A percentile compares a stretch with the other conserved stretches of the same genome.
These are phyloP conservation scores for Pichia californica DNA, from an alignment of 805 yeast genomes.

Conservation along the genomic window DNA sequence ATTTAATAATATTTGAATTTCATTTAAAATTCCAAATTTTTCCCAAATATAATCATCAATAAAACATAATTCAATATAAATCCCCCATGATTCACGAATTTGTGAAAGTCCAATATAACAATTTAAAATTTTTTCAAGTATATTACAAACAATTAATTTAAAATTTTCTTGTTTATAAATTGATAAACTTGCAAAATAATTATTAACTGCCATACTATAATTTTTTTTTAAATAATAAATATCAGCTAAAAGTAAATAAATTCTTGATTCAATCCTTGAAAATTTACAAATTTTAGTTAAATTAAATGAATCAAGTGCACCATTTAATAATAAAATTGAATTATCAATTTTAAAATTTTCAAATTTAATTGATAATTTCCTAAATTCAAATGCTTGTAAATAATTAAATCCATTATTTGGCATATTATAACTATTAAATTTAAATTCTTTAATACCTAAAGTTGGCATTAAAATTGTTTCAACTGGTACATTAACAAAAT, in stretches of 20 bases:
- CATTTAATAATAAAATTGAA: slow-evolving; percentile 28
- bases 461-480: slow-evolving; percentile 31
- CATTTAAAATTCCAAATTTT: not conserved
- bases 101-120: slow-evolving; percentile 32
- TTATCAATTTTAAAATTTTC: slow-evolving; percentile 2
- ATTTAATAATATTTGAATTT: not conserved
- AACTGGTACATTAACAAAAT: no score
- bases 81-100: slow-evolving; percentile 28
- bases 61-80: slow-evolving; percentile 28
- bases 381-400: slow-evolving; percentile 29
- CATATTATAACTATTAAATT: slow-evolving; percentile 24
- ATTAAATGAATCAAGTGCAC: slow-evolving; percentile 32
- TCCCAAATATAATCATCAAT: not conserved
- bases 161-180: slow-evolving; percentile 37
- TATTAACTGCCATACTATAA: slow-evolving; percentile 36
- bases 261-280: slow-evolving; percentile 35
- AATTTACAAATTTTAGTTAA: slow-evolving; percentile 30
- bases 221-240: slow-evolving; percentile 30
- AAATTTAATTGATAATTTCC: not conserved
- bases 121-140: slow-evolving; percentile 33
- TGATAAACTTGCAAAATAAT: slow-evolving; percentile 34
- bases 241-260: slow-evolving; percentile 48
- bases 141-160: slow-evolving; percentile 28
- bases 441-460: slow-evolving; percentile 9
- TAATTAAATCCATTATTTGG: slow-evolving; percentile 40